Conservation (phyloP, 352 stramenopile species). For the Phytophthora litchii region DNA sequence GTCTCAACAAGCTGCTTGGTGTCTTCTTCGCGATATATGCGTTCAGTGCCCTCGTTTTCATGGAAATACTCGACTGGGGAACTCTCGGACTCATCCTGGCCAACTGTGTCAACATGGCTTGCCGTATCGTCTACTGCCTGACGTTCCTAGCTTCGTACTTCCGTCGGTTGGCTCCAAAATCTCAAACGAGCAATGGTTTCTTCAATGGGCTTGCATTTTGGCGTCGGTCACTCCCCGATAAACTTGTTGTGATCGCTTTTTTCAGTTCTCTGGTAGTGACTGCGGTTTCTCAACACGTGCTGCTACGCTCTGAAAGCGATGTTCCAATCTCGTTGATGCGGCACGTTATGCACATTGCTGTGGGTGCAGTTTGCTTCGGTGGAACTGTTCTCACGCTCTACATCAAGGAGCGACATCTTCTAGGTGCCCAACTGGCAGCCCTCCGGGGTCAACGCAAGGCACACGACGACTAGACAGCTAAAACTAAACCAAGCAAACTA, state of each 20-base stretch:
- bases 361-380: conserved; percentile 57
- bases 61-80: conserved; percentile 59
- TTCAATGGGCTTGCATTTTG: conserved; percentile 48
- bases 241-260: conserved; percentile 56
- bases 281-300: conserved; percentile 40
- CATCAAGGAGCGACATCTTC: conserved; percentile 51
- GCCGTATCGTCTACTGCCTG: conserved; percentile 84
- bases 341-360: conserved; percentile 50
- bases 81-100: conserved; percentile 81
- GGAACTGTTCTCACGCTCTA: conserved; percentile 46
- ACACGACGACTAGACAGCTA: conserved; percentile 28
- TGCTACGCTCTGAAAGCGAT: conserved; percentile 39
- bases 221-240: conserved; percentile 54
- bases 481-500: conserved; percentile 4
- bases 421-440: conserved; percentile 39
- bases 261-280: conserved; percentile 46
- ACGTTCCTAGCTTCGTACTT: conserved; percentile 74
- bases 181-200: conserved; percentile 6
- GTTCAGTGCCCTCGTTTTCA: conserved; percentile 64
- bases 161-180: conserved; percentile 1
- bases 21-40: conserved; percentile 85
- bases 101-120: conserved; percentile 90
- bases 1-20: conserved; percentile 81
- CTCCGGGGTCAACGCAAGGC: conserved; percentile 32
- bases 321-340: conserved; percentile 24